phyloP scores from a whole-genome alignment of 1,284 basidiomycete genomes.

The Vanrija pseudolonga region DNA sequence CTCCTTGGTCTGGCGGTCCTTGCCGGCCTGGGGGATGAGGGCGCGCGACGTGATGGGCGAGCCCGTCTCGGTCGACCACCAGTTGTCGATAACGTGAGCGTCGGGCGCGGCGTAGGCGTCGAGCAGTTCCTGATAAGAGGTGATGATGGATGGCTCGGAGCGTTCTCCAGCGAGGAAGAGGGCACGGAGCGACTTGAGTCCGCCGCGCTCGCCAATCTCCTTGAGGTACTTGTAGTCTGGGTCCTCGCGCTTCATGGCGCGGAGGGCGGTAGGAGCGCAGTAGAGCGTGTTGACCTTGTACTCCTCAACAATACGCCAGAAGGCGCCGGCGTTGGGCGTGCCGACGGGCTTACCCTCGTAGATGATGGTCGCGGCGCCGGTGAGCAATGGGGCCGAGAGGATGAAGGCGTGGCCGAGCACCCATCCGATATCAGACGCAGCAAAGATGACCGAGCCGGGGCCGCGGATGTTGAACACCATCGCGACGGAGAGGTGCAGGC shows the following conservation, averaged over 20 bases:
- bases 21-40: constrained; percentile 60
- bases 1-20: constrained; percentile 51
- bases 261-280: constrained; percentile 65
- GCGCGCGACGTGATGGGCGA: constrained; percentile 49
- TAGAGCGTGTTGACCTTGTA: constrained; percentile 89
- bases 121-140: constrained; percentile 19
- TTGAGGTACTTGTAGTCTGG: constrained; percentile 12
- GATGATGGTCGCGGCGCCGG: constrained; percentile 78
- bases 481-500: constrained; percentile 80
- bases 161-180: constrained; percentile 23
- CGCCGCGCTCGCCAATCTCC: constrained; percentile 9
- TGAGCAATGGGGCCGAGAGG: constrained; percentile 76
- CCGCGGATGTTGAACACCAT: constrained; percentile 86
- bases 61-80: constrained; percentile 93
- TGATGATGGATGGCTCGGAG: constrained; percentile 19
- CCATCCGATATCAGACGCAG: constrained; percentile 94
- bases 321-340: constrained; percentile 77
- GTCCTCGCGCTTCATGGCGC: constrained; percentile 23
- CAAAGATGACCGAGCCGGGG: constrained; percentile 23
- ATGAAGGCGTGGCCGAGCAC: constrained; percentile 96
- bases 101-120: constrained; percentile 14
- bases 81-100: constrained; percentile 75
- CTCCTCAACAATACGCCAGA: constrained; percentile 89
- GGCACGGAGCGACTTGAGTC: constrained; percentile 13
- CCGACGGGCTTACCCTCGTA: constrained; percentile 95